Evolutionary conservation across 768 basidiomycete species (phyloP).

Genomic region (Suillus lakei): DNA sequence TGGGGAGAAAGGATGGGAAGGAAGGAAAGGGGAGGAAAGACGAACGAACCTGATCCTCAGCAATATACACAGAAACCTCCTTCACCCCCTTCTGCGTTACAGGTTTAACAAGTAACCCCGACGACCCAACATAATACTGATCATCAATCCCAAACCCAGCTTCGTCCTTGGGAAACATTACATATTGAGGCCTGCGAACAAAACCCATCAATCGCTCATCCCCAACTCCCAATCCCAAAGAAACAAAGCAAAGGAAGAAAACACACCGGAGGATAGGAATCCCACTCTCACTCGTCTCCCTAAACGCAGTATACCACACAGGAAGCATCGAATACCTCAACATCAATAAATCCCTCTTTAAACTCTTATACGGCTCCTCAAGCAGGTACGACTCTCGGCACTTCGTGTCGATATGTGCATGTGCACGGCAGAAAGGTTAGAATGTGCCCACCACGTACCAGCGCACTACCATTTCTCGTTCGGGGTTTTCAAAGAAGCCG

Average conservation of each 20-base stretch:
- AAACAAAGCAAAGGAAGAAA: background rate
- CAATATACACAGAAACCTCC: conserved; percentile 78
- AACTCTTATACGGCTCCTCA: conserved; percentile 87
- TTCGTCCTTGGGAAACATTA: conserved; percentile 89
- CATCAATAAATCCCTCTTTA: conserved; percentile 77
- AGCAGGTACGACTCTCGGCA: conserved; percentile 94
- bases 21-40: background rate
- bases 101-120: conserved; percentile 91
- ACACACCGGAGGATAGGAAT: conserved; percentile 81
- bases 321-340: conserved; percentile 88
- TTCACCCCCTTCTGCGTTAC: conserved; percentile 76
- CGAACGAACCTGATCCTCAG: conserved; percentile 74
- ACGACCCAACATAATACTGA: conserved; percentile 89
- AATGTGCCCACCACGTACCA: conserved; percentile 98
- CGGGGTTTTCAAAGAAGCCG: conserved; percentile 98
- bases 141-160: conserved; percentile 90
- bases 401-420: conserved; percentile 98
- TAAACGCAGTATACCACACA: conserved; percentile 98
- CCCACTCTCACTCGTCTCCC: conserved; percentile 82
- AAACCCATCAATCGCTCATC: background rate
- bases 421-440: conserved; percentile 97
- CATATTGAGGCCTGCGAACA: conserved; percentile 86
- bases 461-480: conserved; percentile 90
- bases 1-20: background rate
- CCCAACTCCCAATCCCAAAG: no score